Evolutionary conservation across 1,284 basidiomycete genomes (phyloP), one percentile per base, ranked within the genome.

Genomic region (Prillingera fragicola): DNA sequence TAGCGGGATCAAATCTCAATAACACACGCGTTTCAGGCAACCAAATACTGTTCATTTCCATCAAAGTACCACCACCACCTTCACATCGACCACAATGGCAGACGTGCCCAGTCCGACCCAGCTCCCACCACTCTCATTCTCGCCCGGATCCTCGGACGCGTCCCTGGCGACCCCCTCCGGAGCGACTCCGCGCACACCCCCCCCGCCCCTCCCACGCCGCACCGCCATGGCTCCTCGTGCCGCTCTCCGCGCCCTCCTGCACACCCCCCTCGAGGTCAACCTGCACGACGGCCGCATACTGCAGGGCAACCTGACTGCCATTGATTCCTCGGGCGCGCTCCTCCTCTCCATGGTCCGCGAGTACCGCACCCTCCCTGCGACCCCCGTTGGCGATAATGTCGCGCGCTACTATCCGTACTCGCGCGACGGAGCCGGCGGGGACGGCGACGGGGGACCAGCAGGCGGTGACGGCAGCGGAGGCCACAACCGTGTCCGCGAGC

Each of bases 241-340:
- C 29, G 25, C 45, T 13, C 46, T 52, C 25, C 33, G 25, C 15
- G 43, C 50, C 7, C 50, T 52, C 26, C 50, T 52, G 17, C 46
- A 49, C 41, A 41, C 50, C 22, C 37, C 28, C 9, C 38, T 52
- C 1, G 6, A 12, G 12, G 34, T 52, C 6, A 33, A 25, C 7
- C 43, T 52, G 14, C 8, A n/a, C 5, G 50, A 52, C 46, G 50
- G 46, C 1, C 43, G 50, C 15, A 5, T 40, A 1, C 37, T 52
- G 12, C 9, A 13, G 5, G 50, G 50, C 33, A 18, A 38, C 14
- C 50, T 52, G 6, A 26, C 42, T 8, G 43, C 43, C 0, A 34
- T 52, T 5, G 50, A 52, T 38, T 19, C 26, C 33, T 9, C 22
- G 21, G 37, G 28, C 14, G 22, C 37, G n/a, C 43, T 52, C 13